Conservation (phyloP, 768 basidiomycete genomes). For the Suillus lakei region DNA sequence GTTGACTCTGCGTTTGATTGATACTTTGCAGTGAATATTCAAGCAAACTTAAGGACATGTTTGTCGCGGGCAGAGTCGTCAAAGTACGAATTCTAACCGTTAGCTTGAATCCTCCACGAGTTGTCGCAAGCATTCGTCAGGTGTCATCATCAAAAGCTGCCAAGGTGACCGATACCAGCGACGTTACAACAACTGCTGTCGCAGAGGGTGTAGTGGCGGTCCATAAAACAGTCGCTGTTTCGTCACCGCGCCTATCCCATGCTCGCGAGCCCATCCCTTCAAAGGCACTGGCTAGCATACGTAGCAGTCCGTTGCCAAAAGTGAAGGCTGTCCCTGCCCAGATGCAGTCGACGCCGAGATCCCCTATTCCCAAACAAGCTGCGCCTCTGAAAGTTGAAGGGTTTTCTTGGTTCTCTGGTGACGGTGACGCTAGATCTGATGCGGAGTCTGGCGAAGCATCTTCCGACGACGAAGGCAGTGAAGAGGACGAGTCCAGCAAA, state of each 20-base stretch:
- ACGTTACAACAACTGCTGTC: constrained; percentile 76
- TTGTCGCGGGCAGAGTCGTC: constrained; percentile 81
- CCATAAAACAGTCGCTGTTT: constrained; percentile 82
- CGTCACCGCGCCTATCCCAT: constrained; percentile 56
- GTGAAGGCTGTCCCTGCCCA: constrained; percentile 45
- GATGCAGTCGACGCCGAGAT: not conserved
- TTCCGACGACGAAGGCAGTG: constrained; percentile 48
- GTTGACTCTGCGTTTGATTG: not conserved
- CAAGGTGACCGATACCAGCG: constrained; percentile 62
- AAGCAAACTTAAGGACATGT: constrained; percentile 68
- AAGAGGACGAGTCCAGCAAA: constrained; percentile 23
- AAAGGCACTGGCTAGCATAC: constrained; percentile 84
- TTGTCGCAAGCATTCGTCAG: constrained; percentile 88
- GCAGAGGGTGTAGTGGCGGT: constrained; percentile 77
- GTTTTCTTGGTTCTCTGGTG: constrained; percentile 71
- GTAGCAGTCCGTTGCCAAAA: constrained; percentile 66
- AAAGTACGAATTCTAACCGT: constrained; percentile 79
- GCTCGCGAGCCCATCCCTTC: constrained; percentile 71
- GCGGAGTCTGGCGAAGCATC: constrained; percentile 47
- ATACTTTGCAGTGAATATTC: constrained; percentile 49
- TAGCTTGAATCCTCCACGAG: constrained; percentile 60
- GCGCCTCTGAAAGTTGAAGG: constrained; percentile 58
- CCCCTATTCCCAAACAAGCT: not conserved
- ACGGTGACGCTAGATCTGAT: constrained; percentile 37
- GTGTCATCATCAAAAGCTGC: constrained; percentile 57